Evolutionary conservation across 768 basidiomycete species (phyloP), one percentile per base, ranked within the genome.

Genomic region (Kwoniella sp.): DNA sequence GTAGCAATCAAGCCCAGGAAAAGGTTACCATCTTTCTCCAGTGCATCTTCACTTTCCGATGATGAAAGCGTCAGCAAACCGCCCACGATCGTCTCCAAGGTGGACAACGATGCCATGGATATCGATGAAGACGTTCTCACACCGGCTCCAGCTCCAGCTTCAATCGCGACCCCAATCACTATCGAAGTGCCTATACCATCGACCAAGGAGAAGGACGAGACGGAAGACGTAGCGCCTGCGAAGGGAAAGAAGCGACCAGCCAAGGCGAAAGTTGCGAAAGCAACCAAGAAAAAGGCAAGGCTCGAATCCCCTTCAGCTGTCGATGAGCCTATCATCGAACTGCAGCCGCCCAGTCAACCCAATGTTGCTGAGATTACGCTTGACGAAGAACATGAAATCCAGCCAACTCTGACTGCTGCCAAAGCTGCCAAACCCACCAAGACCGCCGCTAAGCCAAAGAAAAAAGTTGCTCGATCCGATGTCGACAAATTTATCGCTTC

Each of bases 401-500:
- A 53, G 17, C 37, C 46, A 30, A 13, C 58, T 26, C 5, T 17
- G 22, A 49, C 48, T 5, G 48, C 46, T 7, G 19, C 25, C 5
- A 44, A 44, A 44, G 44, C 22, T 9, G 37, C 51, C 44, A 50
- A 67, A 26, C 25, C 17, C 10, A 29, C 48, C 27, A 54, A 58
- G 48, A 29, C 26, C 19, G 40, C 55, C 33, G 58, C 26, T 26
- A 33, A 68, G 61, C 65, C 63, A 3, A 68, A 65, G 48, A 70
- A 68, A 49, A 61, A 68, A 48, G 58, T 44, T 33, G 57, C 62
- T 24, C 46, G 57, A 30, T 66, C 72, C 19, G 61, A 68, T 13
- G 57, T 71, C 9, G 71, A 70, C 30, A 77, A 81, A 52, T 79
- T 80, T 24, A 63, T 87, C 33, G 80, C 80, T 1, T 80, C 83